Evolutionary conservation across 2,329 filamentous ascomycete species (phyloP).

Genomic region (Paraphaeosphaeria sporulosa): DNA sequence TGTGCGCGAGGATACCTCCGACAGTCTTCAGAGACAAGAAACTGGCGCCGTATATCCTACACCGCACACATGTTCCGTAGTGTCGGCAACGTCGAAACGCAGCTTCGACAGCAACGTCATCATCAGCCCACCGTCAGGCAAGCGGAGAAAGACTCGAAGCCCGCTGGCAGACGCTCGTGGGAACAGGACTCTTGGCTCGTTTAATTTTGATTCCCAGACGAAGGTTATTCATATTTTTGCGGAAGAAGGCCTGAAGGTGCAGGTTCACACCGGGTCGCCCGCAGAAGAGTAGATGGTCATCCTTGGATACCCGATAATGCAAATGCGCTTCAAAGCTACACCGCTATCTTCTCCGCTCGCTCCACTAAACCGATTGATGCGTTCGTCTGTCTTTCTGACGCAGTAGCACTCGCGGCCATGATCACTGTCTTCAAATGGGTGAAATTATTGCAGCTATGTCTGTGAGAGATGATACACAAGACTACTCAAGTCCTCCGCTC

Average conservation of each 20-base stretch:
- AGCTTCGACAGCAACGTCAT: slow-evolving; percentile 16
- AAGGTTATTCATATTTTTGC: slow-evolving; percentile 27
- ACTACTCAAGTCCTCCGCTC: no score
- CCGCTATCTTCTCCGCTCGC: neutral
- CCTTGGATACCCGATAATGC: neutral
- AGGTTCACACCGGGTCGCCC: slow-evolving; percentile 21
- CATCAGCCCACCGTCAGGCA: slow-evolving; percentile 30
- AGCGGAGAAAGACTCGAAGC: slow-evolving; percentile 23
- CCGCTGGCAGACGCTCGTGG: slow-evolving; percentile 21
- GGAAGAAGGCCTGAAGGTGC: slow-evolving; percentile 25
- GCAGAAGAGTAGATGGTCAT: neutral
- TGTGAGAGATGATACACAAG: no score
- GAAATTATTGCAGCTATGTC: no score
- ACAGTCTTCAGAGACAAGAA: slow-evolving; percentile 10
- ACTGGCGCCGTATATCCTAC: neutral
- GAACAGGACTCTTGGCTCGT: slow-evolving; percentile 23
- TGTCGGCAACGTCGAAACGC: slow-evolving; percentile 16
- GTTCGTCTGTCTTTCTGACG: no score
- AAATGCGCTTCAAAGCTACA: neutral
- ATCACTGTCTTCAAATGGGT: no score
- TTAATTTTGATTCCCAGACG: slow-evolving; percentile 29
- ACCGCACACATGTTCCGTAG: neutral
- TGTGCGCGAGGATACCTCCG: slow-evolving; percentile 31
- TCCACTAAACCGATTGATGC: no score
- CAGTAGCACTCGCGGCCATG: no score